Percentiles rank a stretch among this genome's conserved stretches.
Evolutionary conservation across 2,329 filamentous ascomycete genomes (phyloP).

Genomic region (Diaporthe citriasiana): DNA sequence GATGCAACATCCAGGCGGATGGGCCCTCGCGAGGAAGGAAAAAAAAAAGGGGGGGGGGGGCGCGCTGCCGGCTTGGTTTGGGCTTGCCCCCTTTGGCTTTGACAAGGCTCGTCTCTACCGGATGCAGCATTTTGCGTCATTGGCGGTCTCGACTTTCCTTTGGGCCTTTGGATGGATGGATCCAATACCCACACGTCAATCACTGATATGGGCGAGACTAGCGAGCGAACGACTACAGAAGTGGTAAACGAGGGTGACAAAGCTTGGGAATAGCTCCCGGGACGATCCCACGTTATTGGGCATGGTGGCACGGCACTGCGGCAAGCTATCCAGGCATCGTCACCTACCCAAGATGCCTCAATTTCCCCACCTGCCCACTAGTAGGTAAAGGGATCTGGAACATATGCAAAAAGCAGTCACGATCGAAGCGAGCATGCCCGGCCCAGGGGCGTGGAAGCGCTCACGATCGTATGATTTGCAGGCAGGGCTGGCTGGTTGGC

Average conservation of each 20-base stretch:
- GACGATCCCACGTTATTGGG: conserved; percentile 29
- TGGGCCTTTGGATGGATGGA: conserved; percentile 5
- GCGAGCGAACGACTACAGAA: not conserved
- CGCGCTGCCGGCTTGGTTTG: conserved; percentile 30
- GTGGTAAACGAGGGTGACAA: not conserved
- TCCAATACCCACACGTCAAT: conserved; percentile 3
- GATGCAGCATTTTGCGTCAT: conserved; percentile 38
- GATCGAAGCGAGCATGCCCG: not conserved
- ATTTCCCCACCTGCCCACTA: conserved; percentile 18
- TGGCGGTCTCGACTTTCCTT: conserved; percentile 18
- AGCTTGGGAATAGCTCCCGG: conserved; percentile 29
- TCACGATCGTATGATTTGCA: conserved; percentile 25
- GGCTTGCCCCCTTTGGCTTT: conserved; percentile 19
- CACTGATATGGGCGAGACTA: not conserved
- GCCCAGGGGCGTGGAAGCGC: not conserved
- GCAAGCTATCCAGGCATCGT: conserved; percentile 20
- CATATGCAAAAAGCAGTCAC: conserved; percentile 7
- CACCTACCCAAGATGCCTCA: conserved; percentile 6
- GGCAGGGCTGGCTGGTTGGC: not conserved
- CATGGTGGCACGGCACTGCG: conserved; percentile 18
- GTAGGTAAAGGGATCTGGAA: conserved; percentile 26
- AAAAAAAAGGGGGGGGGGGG: not conserved
- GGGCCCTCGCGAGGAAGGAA: not conserved
- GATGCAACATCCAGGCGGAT: not conserved
- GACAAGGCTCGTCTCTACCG: conserved; percentile 29